A percentile compares a stretch with the other conserved stretches of the same genome.
phyloP scores from a whole-genome alignment of 371 early-diverging fungal genomes.

The Fennellomyces sp. region DNA sequence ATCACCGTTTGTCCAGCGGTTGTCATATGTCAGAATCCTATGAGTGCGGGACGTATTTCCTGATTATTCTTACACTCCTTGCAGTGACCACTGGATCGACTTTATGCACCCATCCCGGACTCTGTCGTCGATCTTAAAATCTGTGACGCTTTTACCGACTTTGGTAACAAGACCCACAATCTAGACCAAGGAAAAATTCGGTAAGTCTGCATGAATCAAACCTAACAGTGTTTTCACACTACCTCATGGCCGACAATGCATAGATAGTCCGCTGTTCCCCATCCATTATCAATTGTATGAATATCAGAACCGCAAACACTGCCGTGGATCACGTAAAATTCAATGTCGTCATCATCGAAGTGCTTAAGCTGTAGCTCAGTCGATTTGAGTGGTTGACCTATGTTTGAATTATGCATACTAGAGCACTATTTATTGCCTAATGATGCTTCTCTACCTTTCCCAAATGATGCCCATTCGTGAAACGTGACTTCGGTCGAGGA shows the following conservation, averaged over 20 bases:
- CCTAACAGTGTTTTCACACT: not conserved
- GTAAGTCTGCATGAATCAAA: not conserved
- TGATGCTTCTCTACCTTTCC: too few relatives aligned
- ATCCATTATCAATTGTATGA: constrained; percentile 51
- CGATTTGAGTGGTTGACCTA: constrained; percentile 22
- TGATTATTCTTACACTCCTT: constrained; percentile 24
- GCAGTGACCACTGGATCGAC: constrained; percentile 42
- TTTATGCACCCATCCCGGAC: constrained; percentile 76
- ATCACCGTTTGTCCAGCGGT: constrained; percentile 54
- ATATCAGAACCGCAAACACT: constrained; percentile 49
- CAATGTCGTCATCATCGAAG: constrained; percentile 54
- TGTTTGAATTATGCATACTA: too few relatives aligned
- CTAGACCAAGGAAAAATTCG: constrained; percentile 1
- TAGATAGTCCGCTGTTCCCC: constrained; percentile 46
- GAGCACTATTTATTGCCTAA: too few relatives aligned
- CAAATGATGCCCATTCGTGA: too few relatives aligned
- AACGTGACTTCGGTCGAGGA: too few relatives aligned
- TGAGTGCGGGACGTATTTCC: constrained; percentile 21
- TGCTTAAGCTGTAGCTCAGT: constrained; percentile 19
- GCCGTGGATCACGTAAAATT: constrained; percentile 62
- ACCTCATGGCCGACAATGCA: constrained; percentile 58
- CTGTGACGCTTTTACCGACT: constrained; percentile 53
- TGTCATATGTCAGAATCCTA: constrained; percentile 28
- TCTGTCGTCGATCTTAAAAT: constrained; percentile 64
- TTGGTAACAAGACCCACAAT: constrained; percentile 61